Percentiles rank a stretch among this genome's conserved stretches.
These are phyloP conservation scores for Tremella yokohamensis DNA, from an alignment of 768 basidiomycete species.

Conservation along the genomic window DNA sequence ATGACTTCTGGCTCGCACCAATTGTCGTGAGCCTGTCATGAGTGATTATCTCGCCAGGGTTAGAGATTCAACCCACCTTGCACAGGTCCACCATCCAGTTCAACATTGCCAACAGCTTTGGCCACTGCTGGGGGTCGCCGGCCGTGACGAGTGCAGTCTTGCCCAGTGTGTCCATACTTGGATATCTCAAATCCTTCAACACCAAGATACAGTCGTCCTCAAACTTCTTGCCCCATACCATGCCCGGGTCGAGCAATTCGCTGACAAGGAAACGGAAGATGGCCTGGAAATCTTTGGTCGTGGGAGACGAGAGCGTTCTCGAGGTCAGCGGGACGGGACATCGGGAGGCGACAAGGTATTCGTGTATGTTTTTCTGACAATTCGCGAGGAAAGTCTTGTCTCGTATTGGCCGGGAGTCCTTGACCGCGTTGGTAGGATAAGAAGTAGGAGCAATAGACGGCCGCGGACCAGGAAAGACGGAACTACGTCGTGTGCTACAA, in stretches of 20 bases:
- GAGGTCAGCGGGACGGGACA: slow-evolving; percentile 56
- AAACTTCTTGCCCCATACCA: slow-evolving; percentile 57
- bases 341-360: slow-evolving; percentile 56
- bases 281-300: slow-evolving; percentile 76
- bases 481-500: slow-evolving; percentile 71
- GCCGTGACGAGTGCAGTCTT: slow-evolving; percentile 83
- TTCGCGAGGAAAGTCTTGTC: slow-evolving; percentile 65
- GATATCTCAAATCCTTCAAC: slow-evolving; percentile 74
- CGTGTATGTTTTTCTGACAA: slow-evolving; percentile 71
- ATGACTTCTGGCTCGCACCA: slow-evolving; percentile 47
- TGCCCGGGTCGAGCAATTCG: slow-evolving; percentile 61
- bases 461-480: slow-evolving; percentile 55
- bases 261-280: slow-evolving; percentile 76
- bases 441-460: slow-evolving; percentile 54
- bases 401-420: slow-evolving; percentile 74
- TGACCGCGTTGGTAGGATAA: slow-evolving; percentile 51
- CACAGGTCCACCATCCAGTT: slow-evolving; percentile 88
- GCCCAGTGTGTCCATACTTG: slow-evolving; percentile 71
- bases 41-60: not conserved
- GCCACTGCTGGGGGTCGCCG: slow-evolving; percentile 90
- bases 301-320: slow-evolving; percentile 69
- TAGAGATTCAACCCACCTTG: slow-evolving; percentile 57
- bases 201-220: slow-evolving; percentile 81
- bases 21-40: slow-evolving; percentile 37
- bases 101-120: slow-evolving; percentile 74